phyloP scores from a whole-genome alignment of 2,329 filamentous ascomycete species.

The Colletotrichum sp. region DNA sequence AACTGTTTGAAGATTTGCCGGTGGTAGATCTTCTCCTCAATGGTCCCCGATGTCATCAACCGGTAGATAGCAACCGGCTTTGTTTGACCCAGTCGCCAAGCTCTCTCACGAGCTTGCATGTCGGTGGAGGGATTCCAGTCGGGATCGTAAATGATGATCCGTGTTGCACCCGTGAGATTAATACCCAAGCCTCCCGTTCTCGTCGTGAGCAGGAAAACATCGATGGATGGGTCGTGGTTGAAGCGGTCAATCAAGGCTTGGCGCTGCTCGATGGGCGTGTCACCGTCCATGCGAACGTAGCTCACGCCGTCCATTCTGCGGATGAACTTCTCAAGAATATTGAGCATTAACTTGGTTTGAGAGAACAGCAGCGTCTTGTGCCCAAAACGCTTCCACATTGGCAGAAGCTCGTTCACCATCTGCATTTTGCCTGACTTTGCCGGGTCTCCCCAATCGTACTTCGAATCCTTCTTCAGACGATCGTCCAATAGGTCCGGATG shows the following conservation, averaged over 20 bases:
- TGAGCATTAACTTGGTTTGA: constrained; percentile 92
- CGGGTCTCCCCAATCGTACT: constrained; percentile 78
- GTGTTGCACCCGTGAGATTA: constrained; percentile 91
- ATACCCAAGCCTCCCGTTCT: constrained; percentile 94
- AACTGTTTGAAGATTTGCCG: constrained; percentile 99
- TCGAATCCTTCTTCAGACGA: constrained; percentile 54
- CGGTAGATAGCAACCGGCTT: constrained; percentile 95
- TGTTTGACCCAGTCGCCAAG: constrained; percentile 95
- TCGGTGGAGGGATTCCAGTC: constrained; percentile 99
- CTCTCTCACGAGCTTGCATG: constrained; percentile 90
- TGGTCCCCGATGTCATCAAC: constrained; percentile 96
- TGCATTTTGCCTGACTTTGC: constrained; percentile 94
- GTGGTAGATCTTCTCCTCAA: constrained; percentile 99
- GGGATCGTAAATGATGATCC: constrained; percentile 97
- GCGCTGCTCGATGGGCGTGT: constrained; percentile 85
- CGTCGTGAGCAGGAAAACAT: constrained; percentile 93
- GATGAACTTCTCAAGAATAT: constrained; percentile 88
- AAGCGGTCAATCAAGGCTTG: constrained; percentile 92
- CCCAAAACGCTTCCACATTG: constrained; percentile 86
- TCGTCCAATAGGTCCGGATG: constrained; percentile 88
- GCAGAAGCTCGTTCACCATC: constrained; percentile 84
- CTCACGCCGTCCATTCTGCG: constrained; percentile 68
- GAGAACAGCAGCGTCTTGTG: constrained; percentile 95
- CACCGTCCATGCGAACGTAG: constrained; percentile 91
- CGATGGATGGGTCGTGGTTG: constrained; percentile 78